phyloP scores from a whole-genome alignment of 2,329 filamentous ascomycete genomes.

The Hypoxylon sp. region DNA sequence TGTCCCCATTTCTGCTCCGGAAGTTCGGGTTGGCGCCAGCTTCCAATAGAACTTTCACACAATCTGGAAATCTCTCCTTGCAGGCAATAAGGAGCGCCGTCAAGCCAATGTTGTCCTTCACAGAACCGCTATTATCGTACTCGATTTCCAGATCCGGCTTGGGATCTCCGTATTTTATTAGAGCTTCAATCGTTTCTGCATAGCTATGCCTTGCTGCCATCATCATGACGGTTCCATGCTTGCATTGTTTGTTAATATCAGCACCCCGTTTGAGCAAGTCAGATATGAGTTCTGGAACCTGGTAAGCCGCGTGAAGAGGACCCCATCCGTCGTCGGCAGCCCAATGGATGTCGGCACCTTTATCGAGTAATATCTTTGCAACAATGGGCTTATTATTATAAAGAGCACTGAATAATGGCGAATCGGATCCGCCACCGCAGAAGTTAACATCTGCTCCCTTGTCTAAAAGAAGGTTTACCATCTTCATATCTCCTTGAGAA shows the following conservation, averaged over 20 bases:
- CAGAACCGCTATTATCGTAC: background rate
- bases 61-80: background rate
- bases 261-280: slow-evolving; percentile 15
- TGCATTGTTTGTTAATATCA: background rate
- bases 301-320: slow-evolving; percentile 11
- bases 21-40: slow-evolving; percentile 18
- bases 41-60: slow-evolving; percentile 16
- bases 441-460: slow-evolving; percentile 25
- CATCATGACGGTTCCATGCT: background rate
- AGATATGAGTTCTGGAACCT: background rate
- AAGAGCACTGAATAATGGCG: slow-evolving; percentile 10
- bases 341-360: slow-evolving; percentile 18
- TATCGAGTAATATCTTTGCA: slow-evolving; percentile 4
- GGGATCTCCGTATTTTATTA: background rate
- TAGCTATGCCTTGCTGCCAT: slow-evolving; percentile 4
- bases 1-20: slow-evolving; percentile 15
- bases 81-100: slow-evolving; percentile 1
- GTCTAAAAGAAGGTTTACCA: slow-evolving; percentile 22
- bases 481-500: slow-evolving; percentile 1
- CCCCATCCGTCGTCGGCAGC: slow-evolving; percentile 5
- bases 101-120: background rate
- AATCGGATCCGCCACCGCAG: slow-evolving; percentile 4
- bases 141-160: background rate
- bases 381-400: slow-evolving; percentile 1
- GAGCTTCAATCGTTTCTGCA: background rate